These are phyloP conservation scores for Entomortierella chlamydospora DNA, from an alignment of 192 early-diverging fungal species.

Conservation along the genomic window DNA sequence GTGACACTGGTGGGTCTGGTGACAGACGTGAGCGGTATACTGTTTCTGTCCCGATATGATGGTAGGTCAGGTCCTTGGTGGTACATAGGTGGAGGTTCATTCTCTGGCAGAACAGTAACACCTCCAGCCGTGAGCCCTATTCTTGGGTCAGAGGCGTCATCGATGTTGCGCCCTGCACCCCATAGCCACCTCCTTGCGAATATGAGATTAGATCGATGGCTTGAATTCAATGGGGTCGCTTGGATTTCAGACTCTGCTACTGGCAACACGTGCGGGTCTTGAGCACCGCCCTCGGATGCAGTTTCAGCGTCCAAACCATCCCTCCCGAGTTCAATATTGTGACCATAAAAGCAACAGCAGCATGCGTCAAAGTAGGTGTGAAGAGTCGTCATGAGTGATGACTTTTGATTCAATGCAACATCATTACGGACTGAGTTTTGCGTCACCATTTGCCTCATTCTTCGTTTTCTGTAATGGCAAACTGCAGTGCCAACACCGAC, in stretches of 20 bases:
- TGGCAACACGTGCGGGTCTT: neutral
- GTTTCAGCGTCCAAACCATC: neutral
- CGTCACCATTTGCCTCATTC: neutral
- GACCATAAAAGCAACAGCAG: slow-evolving; percentile 1
- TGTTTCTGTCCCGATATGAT: slow-evolving; percentile 3
- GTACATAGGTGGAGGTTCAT: slow-evolving; percentile 23
- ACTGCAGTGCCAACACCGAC: neutral
- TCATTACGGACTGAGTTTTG: neutral
- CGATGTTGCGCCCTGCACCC: neutral
- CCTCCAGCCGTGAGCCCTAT: neutral
- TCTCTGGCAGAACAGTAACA: neutral
- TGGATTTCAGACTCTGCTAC: slow-evolving; percentile 3
- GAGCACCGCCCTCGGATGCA: neutral
- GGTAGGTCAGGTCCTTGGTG: slow-evolving; percentile 22
- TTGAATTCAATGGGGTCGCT: neutral
- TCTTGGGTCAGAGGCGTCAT: neutral
- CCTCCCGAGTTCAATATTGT: neutral
- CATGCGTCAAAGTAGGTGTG: neutral
- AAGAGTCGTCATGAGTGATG: neutral
- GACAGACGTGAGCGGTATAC: slow-evolving; percentile 11
- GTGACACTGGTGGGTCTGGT: neutral
- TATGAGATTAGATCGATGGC: slow-evolving; percentile 7
- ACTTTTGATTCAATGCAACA: neutral
- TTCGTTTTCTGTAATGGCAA: slow-evolving; percentile 10
- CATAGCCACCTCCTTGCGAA: slow-evolving; percentile 25